These are phyloP conservation scores for Lyophyllum shimeji DNA, from an alignment of 768 basidiomycete genomes.

Conservation along the genomic window DNA sequence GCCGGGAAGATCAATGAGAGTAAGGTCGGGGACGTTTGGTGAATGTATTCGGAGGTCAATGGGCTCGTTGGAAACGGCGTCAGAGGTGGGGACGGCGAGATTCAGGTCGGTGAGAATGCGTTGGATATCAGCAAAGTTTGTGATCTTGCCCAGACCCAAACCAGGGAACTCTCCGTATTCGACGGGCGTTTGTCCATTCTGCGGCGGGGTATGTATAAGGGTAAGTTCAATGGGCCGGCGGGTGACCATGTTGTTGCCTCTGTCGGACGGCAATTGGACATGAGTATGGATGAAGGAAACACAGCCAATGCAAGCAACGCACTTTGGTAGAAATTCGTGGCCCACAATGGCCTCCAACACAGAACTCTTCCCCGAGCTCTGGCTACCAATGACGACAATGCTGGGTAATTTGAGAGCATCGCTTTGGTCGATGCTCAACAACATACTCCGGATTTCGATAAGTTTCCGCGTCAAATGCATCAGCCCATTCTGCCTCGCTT, in stretches of 20 bases:
- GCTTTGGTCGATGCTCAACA: conserved; percentile 95
- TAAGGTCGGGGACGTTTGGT: conserved; percentile 93
- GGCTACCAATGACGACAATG: conserved; percentile 97
- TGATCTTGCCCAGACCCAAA: conserved; percentile 85
- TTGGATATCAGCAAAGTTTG: conserved; percentile 91
- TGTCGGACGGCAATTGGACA: conserved; percentile 27
- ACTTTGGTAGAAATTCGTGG: conserved; percentile 98
- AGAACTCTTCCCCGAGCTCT: conserved; percentile 97
- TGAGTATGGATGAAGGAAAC: conserved; percentile 2
- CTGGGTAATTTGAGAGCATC: conserved; percentile 93
- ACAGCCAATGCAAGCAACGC: conserved; percentile 28
- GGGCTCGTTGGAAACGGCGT: conserved; percentile 91
- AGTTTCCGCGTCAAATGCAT: conserved; percentile 94
- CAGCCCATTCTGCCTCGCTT: conserved; percentile 72
- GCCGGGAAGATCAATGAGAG: conserved; percentile 95
- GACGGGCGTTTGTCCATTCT: conserved; percentile 48
- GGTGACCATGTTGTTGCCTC: conserved; percentile 99
- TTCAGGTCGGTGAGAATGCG: conserved; percentile 93
- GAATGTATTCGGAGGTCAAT: conserved; percentile 98
- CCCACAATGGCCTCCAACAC: conserved; percentile 97
- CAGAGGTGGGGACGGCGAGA: conserved; percentile 83
- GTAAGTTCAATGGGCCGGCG: conserved; percentile 97
- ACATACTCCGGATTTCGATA: conserved; percentile 92
- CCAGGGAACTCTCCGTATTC: conserved; percentile 96
- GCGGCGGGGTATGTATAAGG: conserved; percentile 84